phyloP scores from a whole-genome alignment of 148 eudicot species.

The Chenopodium quinoa region DNA sequence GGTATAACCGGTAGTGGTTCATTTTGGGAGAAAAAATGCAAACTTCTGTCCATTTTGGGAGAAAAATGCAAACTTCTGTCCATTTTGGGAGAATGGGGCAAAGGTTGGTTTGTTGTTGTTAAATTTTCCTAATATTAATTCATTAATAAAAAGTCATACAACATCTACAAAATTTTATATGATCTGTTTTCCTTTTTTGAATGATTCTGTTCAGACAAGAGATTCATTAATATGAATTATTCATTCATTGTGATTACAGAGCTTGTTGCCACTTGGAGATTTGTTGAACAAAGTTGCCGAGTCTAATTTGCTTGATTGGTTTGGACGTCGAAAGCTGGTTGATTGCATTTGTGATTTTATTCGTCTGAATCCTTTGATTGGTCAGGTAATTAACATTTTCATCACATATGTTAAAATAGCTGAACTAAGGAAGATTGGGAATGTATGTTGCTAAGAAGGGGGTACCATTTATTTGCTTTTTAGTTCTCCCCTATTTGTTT shows the following conservation, averaged over 20 bases:
- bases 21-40: too few relatives aligned
- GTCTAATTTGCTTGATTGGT: constrained; percentile 68
- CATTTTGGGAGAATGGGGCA: too few relatives aligned
- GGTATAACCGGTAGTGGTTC: too few relatives aligned
- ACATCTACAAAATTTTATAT: too few relatives aligned
- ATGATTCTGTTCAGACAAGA: not conserved
- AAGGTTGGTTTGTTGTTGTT: too few relatives aligned
- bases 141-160: too few relatives aligned
- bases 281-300: constrained; percentile 62
- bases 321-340: constrained; percentile 69
- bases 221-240: constrained; percentile 7
- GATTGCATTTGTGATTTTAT: constrained; percentile 78
- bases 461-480: not conserved
- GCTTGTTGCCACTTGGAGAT: constrained; percentile 62
- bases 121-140: too few relatives aligned
- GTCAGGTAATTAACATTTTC: constrained; percentile 59
- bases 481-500: not conserved
- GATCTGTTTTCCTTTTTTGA: not conserved
- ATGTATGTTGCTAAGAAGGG: not conserved
- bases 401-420: not conserved
- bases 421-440: not conserved
- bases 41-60: too few relatives aligned
- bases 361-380: constrained; percentile 58
- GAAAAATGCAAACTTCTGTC: too few relatives aligned
- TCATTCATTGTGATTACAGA: constrained; percentile 38